These are phyloP conservation scores for Neurospora sp. DNA, from an alignment of 495 filamentous ascomycete species.

Conservation along the genomic window DNA sequence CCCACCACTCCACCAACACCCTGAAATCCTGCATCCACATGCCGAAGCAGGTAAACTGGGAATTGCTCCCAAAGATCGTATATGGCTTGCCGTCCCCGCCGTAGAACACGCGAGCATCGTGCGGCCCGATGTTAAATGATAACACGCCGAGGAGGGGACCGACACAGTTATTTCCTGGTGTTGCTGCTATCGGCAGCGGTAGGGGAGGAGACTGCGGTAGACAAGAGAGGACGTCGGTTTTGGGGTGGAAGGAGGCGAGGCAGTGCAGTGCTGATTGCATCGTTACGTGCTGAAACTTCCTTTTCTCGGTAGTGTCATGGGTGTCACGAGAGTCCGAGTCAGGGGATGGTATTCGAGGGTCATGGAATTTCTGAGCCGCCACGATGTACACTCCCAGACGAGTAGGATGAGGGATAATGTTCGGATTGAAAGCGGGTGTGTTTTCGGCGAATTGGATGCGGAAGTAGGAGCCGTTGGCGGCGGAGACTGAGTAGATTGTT, in stretches of 20 bases:
- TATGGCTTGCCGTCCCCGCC: slow-evolving; percentile 33
- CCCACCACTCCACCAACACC: slow-evolving; percentile 32
- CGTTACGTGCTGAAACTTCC: background rate
- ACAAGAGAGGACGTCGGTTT: background rate
- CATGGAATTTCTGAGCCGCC: slow-evolving; percentile 26
- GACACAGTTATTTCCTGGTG: slow-evolving; percentile 29
- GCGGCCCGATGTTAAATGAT: slow-evolving; percentile 33
- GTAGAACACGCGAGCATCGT: slow-evolving; percentile 45
- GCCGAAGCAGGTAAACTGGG: slow-evolving; percentile 40
- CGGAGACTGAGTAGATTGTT: slow-evolving; percentile 35
- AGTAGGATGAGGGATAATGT: slow-evolving; percentile 42
- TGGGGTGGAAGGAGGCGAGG: slow-evolving; percentile 22
- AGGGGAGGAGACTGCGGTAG: slow-evolving; percentile 10
- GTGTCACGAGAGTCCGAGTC: background rate
- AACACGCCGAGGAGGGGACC: slow-evolving; percentile 24
- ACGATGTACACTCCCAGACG: slow-evolving; percentile 36
- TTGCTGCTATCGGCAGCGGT: slow-evolving; percentile 33
- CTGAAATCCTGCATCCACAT: slow-evolving; percentile 43
- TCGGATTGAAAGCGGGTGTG: slow-evolving; percentile 35
- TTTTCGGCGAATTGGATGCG: slow-evolving; percentile 29
- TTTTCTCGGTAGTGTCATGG: background rate
- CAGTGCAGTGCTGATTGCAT: slow-evolving; percentile 32
- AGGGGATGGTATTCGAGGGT: background rate
- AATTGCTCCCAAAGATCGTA: slow-evolving; percentile 41
- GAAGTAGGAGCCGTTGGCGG: slow-evolving; percentile 30